phyloP scores from a whole-genome alignment of 495 filamentous ascomycete genomes.

The Aspergillus bridgeri region DNA sequence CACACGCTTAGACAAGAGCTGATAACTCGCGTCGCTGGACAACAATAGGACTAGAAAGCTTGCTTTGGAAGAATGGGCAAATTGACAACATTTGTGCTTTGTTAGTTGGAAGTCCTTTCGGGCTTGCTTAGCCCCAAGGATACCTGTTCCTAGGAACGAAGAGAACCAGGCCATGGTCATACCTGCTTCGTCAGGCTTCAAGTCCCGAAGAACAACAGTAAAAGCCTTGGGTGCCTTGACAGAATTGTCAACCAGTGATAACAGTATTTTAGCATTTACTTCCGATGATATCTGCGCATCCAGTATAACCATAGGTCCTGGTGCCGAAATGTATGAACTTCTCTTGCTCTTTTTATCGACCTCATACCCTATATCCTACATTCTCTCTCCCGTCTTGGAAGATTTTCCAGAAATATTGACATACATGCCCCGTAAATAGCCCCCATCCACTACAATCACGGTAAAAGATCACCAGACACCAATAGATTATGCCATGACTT shows the following conservation, averaged over 20 bases:
- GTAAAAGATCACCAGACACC: background rate
- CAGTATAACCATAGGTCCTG: constrained; percentile 4
- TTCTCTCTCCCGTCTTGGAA: background rate
- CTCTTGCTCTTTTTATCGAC: background rate
- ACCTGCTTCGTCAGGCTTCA: background rate
- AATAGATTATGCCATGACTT: background rate
- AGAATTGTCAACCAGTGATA: background rate
- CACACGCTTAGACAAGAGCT: background rate
- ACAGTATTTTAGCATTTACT: background rate
- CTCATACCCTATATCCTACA: background rate
- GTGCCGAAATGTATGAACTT: constrained; percentile 2
- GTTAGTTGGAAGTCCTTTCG: background rate
- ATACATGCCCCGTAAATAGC: background rate
- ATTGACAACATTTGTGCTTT: background rate
- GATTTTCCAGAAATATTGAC: background rate
- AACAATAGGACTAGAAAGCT: background rate
- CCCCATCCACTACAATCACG: too few relatives aligned
- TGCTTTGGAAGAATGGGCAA: background rate
- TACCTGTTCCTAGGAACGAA: too few relatives aligned
- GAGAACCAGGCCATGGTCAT: background rate
- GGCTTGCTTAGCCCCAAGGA: background rate
- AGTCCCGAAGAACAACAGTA: background rate
- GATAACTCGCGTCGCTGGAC: background rate
- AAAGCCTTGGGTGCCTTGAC: background rate
- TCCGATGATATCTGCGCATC: constrained; percentile 14